Evolutionary conservation across 768 basidiomycete species (phyloP).

Genomic region (Podaxis sp.): DNA sequence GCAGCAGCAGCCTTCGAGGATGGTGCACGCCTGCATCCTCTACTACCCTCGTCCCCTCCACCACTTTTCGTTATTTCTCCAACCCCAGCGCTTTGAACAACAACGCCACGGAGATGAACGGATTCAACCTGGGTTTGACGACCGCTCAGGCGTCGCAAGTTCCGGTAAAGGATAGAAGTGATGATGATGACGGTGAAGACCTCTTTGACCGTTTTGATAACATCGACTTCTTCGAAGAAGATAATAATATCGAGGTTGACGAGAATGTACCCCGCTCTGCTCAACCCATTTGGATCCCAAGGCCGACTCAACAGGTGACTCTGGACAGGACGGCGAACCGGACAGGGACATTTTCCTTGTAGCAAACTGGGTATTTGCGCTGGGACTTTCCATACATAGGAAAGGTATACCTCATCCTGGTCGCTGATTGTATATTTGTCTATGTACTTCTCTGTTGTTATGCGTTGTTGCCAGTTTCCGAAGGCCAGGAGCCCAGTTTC

Average conservation of each 20-base stretch:
- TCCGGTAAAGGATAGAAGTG: neutral
- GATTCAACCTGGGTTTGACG: neutral
- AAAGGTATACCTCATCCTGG: no score
- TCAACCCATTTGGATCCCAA: slow-evolving; percentile 1
- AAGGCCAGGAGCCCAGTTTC: no score
- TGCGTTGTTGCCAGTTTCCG: no score
- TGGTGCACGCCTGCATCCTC: slow-evolving; percentile 2
- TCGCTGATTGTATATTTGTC: no score
- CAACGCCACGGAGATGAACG: slow-evolving; percentile 1
- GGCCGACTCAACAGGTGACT: neutral
- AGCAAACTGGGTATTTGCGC: no score
- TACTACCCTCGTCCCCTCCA: slow-evolving; percentile 15
- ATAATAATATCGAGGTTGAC: neutral
- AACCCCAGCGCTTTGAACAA: slow-evolving; percentile 13
- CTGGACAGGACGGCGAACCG: no score
- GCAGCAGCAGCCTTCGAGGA: no score
- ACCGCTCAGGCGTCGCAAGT: slow-evolving; percentile 8
- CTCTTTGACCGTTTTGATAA: slow-evolving; percentile 10
- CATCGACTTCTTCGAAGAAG: slow-evolving; percentile 3
- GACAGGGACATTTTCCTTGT: no score
- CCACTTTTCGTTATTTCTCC: slow-evolving; percentile 13
- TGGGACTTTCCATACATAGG: no score
- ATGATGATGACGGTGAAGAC: slow-evolving; percentile 1
- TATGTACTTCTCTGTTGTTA: no score
- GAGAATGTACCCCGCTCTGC: slow-evolving; percentile 7